Conservation (phyloP, 2,329 filamentous ascomycete genomes). For the Bipolaris sorokiniana region DNA sequence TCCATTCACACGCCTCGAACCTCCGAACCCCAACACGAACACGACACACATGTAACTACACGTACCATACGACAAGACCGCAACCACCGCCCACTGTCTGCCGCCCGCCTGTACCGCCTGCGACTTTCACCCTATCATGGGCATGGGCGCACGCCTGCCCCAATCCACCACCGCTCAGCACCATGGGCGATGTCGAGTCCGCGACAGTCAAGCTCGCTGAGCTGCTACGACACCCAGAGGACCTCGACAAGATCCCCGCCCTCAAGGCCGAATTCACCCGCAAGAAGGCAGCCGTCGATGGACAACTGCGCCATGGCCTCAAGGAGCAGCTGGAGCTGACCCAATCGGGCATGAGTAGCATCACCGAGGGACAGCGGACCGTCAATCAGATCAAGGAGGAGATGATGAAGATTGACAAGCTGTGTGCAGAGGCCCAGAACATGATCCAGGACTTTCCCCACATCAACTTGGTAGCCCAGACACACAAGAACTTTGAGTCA, state of each 20-base stretch:
- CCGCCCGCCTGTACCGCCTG: slow-evolving; percentile 9
- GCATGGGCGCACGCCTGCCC: slow-evolving; percentile 24
- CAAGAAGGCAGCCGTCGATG: slow-evolving; percentile 91
- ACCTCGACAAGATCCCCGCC: slow-evolving; percentile 91
- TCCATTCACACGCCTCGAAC: slow-evolving; percentile 11
- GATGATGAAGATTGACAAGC: slow-evolving; percentile 97
- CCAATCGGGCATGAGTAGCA: slow-evolving; percentile 87
- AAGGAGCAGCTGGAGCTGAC: slow-evolving; percentile 94
- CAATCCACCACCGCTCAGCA: slow-evolving; percentile 16
- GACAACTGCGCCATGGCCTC: slow-evolving; percentile 84
- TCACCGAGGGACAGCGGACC: slow-evolving; percentile 88
- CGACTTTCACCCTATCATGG: slow-evolving; percentile 23
- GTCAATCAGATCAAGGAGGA: slow-evolving; percentile 95
- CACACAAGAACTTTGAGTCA: slow-evolving; percentile 93
- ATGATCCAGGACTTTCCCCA: slow-evolving; percentile 97
- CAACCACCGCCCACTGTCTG: not conserved
- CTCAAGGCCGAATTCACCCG: slow-evolving; percentile 92
- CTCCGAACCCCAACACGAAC: slow-evolving; percentile 13
- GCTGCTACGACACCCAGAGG: slow-evolving; percentile 91
- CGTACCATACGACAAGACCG: not conserved
- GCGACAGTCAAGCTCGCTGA: slow-evolving; percentile 82
- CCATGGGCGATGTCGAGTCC: slow-evolving; percentile 67
- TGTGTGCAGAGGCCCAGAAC: slow-evolving; percentile 95
- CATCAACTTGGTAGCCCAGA: slow-evolving; percentile 89
- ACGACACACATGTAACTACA: not conserved